Percentiles rank a stretch among this genome's conserved stretches.
Conservation (phyloP, 1,284 basidiomycete genomes). For the Irpex lacteus region DNA sequence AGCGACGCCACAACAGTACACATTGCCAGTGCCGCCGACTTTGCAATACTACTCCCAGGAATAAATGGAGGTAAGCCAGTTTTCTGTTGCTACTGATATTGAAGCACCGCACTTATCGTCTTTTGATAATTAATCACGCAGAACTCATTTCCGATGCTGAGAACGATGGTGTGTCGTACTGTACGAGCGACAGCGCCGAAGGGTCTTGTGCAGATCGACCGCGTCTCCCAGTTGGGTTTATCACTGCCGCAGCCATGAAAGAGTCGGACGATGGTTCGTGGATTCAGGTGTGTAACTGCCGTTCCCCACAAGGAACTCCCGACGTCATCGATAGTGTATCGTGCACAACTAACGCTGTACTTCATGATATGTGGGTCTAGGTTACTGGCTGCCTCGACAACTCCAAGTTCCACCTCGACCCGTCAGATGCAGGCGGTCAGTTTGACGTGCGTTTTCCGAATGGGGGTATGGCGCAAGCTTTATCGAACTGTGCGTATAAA, state of each 20-base stretch:
- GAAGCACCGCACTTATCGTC: neutral
- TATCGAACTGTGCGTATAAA: constrained; percentile 42
- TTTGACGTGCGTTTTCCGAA: constrained; percentile 50
- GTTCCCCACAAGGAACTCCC: neutral
- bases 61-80: constrained; percentile 34
- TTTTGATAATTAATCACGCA: constrained; percentile 13
- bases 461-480: constrained; percentile 49
- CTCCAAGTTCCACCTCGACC: constrained; percentile 36
- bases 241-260: constrained; percentile 38
- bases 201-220: constrained; percentile 23
- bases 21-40: constrained; percentile 31
- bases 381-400: constrained; percentile 49
- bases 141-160: constrained; percentile 46
- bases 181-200: constrained; percentile 29
- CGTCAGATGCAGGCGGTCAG: constrained; percentile 43
- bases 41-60: constrained; percentile 40
- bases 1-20: constrained; percentile 41
- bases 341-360: neutral
- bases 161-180: constrained; percentile 37
- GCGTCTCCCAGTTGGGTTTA: constrained; percentile 37
- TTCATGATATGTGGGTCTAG: constrained; percentile 22
- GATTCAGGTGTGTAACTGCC: constrained; percentile 37
- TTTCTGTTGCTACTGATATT: neutral
- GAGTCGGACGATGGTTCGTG: constrained; percentile 38
- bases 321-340: neutral